phyloP scores from a whole-genome alignment of 768 basidiomycete genomes.

The Amanita inopinata region DNA sequence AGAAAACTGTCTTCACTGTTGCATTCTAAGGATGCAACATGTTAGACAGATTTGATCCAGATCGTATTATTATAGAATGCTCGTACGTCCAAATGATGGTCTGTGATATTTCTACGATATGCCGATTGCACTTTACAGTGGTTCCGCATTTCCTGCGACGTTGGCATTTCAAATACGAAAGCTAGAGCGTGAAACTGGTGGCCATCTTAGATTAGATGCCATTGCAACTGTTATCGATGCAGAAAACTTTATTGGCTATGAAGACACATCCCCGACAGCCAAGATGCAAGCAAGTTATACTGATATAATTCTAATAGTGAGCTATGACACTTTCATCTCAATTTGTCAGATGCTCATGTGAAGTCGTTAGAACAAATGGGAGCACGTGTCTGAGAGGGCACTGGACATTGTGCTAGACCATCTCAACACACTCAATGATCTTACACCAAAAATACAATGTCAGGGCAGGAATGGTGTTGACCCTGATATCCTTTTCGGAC shows the following conservation, averaged over 20 bases:
- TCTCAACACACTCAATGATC: constrained; percentile 81
- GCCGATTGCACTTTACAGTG: constrained; percentile 33
- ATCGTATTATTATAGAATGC: constrained; percentile 92
- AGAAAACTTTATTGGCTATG: constrained; percentile 88
- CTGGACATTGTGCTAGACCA: constrained; percentile 83
- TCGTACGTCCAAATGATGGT: constrained; percentile 45
- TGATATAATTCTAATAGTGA: constrained; percentile 77
- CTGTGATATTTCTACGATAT: neutral
- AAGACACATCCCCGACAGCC: constrained; percentile 86
- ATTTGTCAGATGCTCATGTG: constrained; percentile 3
- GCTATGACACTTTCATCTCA: constrained; percentile 18
- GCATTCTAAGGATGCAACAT: neutral
- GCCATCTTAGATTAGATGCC: constrained; percentile 76
- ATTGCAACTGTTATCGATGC: constrained; percentile 89
- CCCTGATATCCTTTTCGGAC: constrained; percentile 77
- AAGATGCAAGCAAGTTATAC: constrained; percentile 95
- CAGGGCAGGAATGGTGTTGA: constrained; percentile 56
- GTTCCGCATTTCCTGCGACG: constrained; percentile 93
- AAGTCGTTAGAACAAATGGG: constrained; percentile 79
- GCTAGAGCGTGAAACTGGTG: constrained; percentile 65
- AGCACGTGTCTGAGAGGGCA: constrained; percentile 66
- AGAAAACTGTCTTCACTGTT: neutral
- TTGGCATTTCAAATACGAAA: constrained; percentile 91
- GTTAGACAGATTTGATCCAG: constrained; percentile 78
- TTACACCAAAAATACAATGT: constrained; percentile 76